These are phyloP conservation scores for Amphibolis antarctica DNA, from an alignment of 106 monocot genomes.

Conservation along the genomic window DNA sequence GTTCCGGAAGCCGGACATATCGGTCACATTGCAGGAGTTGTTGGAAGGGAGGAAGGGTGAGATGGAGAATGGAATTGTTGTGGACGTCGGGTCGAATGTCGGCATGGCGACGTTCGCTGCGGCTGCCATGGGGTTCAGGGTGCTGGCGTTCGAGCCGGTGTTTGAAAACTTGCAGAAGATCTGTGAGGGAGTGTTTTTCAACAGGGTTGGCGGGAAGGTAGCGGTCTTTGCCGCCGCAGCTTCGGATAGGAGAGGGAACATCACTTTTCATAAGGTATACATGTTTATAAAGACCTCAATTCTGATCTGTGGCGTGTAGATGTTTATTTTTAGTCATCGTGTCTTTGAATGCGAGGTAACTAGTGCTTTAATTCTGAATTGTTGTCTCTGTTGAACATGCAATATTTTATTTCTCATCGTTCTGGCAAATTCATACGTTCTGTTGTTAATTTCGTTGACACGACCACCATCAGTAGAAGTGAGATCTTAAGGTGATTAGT, in stretches of 20 bases:
- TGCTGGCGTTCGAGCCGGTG: conserved; percentile 89
- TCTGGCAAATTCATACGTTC: too few relatives aligned
- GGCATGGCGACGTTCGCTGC: conserved; percentile 96
- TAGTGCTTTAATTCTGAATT: background rate
- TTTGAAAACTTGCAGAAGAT: conserved; percentile 87
- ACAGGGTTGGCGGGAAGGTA: conserved; percentile 49
- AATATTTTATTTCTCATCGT: too few relatives aligned
- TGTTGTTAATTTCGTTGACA: too few relatives aligned
- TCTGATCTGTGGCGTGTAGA: background rate
- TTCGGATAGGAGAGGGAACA: conserved; percentile 65
- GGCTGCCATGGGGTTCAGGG: conserved; percentile 79
- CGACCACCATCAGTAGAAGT: too few relatives aligned
- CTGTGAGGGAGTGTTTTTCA: conserved; percentile 81
- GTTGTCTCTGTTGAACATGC: too few relatives aligned
- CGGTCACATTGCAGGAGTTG: conserved; percentile 63
- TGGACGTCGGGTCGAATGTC: conserved; percentile 91
- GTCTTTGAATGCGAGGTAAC: background rate
- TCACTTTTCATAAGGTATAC: conserved; percentile 88
- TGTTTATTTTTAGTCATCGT: background rate
- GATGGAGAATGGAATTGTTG: conserved; percentile 31
- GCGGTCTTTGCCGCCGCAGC: conserved; percentile 65
- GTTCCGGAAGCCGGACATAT: conserved; percentile 81
- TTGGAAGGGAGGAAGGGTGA: conserved; percentile 24
- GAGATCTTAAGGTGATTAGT: too few relatives aligned
- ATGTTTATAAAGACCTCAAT: background rate